Evolutionary conservation across 2,329 filamentous ascomycete genomes (phyloP).

Genomic region (Hymenoscyphus repandus): DNA sequence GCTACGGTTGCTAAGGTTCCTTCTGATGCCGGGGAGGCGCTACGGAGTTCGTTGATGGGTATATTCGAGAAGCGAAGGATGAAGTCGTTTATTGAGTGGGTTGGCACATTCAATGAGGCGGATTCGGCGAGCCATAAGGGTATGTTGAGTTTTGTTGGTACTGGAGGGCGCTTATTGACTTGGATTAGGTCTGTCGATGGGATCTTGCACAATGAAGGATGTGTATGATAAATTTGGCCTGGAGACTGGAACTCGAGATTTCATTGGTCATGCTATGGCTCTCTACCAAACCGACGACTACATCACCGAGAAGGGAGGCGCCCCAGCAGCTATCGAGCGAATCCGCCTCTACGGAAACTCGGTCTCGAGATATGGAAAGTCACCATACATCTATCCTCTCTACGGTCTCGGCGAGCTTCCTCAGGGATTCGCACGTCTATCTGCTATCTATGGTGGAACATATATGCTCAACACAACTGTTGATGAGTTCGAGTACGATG

Average conservation of each 20-base stretch:
- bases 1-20: slow-evolving; percentile 96
- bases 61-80: slow-evolving; percentile 96
- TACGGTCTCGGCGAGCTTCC: slow-evolving; percentile 97
- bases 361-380: slow-evolving; percentile 95
- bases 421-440: slow-evolving; percentile 94
- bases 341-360: slow-evolving; percentile 97
- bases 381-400: slow-evolving; percentile 97
- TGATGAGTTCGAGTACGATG: slow-evolving; percentile 83
- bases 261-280: slow-evolving; percentile 97
- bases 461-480: slow-evolving; percentile 98
- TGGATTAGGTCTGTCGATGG: slow-evolving; percentile 68
- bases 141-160: slow-evolving; percentile 37
- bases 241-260: slow-evolving; percentile 84
- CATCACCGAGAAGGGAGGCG: slow-evolving; percentile 65
- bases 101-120: slow-evolving; percentile 77
- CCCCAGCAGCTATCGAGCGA: slow-evolving; percentile 81
- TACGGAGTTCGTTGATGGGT: slow-evolving; percentile 91
- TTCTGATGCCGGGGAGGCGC: slow-evolving; percentile 83
- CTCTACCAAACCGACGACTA: slow-evolving; percentile 90
- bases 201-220: slow-evolving; percentile 86
- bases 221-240: slow-evolving; percentile 97
- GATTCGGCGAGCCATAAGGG: slow-evolving; percentile 87
- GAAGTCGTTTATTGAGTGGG: slow-evolving; percentile 95
- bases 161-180: slow-evolving; percentile 19
- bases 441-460: slow-evolving; percentile 96